Conservation (phyloP, 257 asterid species). For the Thymus quinquecostatus region DNA sequence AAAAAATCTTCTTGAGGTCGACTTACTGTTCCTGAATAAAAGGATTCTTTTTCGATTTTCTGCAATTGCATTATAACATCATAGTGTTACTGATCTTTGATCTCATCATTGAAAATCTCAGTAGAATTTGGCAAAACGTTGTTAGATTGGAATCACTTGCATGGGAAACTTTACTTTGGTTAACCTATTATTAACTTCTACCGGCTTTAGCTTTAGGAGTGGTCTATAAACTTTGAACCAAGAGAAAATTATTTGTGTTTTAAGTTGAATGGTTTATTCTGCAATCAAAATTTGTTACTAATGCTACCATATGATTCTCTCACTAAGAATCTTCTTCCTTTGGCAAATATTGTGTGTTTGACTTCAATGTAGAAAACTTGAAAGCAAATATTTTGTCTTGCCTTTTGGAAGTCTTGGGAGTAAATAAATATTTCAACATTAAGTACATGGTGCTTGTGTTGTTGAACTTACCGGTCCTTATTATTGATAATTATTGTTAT, state of each 20-base stretch:
- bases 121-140: conserved; percentile 18
- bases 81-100: not conserved
- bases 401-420: not conserved
- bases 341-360: not conserved
- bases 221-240: conserved; percentile 5
- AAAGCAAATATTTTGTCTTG: not conserved
- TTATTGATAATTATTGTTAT: conserved; percentile 15
- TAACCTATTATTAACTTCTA: not conserved
- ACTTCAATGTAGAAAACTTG: not conserved
- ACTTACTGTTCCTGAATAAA: not conserved
- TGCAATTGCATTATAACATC: conserved; percentile 3
- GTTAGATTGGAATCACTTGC: conserved; percentile 14
- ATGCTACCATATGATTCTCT: not conserved
- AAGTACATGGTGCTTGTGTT: conserved; percentile 12
- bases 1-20: not conserved
- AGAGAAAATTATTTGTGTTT: not conserved
- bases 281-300: conserved; percentile 3
- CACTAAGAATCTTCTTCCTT: not conserved
- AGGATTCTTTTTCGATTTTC: not conserved
- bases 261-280: conserved; percentile 5
- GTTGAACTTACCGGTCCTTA: conserved; percentile 4
- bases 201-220: conserved; percentile 9
- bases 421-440: conserved; percentile 20
- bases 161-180: not conserved
- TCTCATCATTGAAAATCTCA: conserved; percentile 6